Percentiles rank a stretch among this genome's conserved stretches.
phyloP scores from a whole-genome alignment of 257 asterid species.

The Solanum tacnaense region DNA sequence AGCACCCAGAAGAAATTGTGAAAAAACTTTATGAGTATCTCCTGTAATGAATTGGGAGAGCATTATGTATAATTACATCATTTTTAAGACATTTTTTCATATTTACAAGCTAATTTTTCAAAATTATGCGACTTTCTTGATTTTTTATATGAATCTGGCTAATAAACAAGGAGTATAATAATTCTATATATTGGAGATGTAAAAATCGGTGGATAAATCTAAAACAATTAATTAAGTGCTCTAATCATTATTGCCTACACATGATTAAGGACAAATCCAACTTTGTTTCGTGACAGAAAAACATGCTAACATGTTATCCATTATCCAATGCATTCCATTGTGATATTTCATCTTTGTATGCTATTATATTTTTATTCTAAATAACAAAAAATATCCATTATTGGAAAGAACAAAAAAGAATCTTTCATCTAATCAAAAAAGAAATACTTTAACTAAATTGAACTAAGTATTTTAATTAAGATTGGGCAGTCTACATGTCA shows the following conservation, averaged over 20 bases:
- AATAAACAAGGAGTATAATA: too few species aligned
- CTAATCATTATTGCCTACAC: not conserved
- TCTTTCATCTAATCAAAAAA: too few species aligned
- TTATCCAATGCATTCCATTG: not conserved
- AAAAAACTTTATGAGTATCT: too few species aligned
- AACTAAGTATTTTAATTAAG: not conserved
- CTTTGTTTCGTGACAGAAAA: not conserved
- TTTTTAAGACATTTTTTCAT: too few species aligned
- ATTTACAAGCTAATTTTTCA: too few species aligned
- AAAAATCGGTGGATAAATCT: not conserved
- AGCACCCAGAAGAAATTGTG: too few species aligned
- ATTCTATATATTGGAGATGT: not conserved
- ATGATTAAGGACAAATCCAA: not conserved
- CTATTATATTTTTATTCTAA: too few species aligned
- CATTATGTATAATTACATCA: too few species aligned
- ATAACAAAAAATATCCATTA: too few species aligned
- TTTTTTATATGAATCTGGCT: too few species aligned
- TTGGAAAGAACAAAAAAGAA: not conserved
- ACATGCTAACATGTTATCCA: not conserved
- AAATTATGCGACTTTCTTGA: too few species aligned
- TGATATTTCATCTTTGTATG: not conserved
- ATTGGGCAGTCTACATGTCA: not conserved
- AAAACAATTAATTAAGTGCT: not conserved
- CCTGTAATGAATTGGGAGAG: too few species aligned
- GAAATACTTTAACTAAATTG: not conserved